Evolutionary conservation across 1,284 basidiomycete species (phyloP), one percentile per base, ranked within the genome.

Genomic region (Cryptococcus sp.): DNA sequence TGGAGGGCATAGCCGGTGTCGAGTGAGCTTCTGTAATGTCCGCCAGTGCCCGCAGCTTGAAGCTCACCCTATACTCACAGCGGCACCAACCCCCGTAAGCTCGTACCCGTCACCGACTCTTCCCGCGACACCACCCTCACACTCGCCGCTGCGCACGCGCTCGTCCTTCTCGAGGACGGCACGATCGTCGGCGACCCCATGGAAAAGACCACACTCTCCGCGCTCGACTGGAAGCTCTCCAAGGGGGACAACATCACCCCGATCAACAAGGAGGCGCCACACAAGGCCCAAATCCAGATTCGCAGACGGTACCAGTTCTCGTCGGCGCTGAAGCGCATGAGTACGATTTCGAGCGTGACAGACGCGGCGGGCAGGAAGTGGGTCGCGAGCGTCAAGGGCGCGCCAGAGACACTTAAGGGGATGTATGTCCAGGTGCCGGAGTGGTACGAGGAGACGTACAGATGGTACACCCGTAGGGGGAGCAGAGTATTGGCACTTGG

Each of bases 121-220:
- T 80, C 83, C 2, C 82, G 84, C 48, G 86, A 92, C 62, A 97
- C 95, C 0, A 90, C 86, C 2, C 80, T 91, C 0, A 91, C 91
- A 55, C 84, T 99, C 13, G 95, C 95, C 44, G 87, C 91, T 7
- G 94, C 96, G 0, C 96, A 99, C 71, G 94, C 96, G 0, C 81
- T 99, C 3, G 95, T 98, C 20, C 82, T 91, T 51, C 82, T 99
- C 39, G 93, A 97, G 49, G 82, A 83, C 69, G 95, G 92, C 4
- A 87, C 86, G 1, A 81, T 96, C 38, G 94, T 98, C 37, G 96
- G 95, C 15, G 96, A 99, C 73, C 95, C 96, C 0, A 99, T 99
- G 95, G 95, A 99, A 77, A 95, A 95, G 79, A 95, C 91, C 0
- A 95, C 95, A 0, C 80, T 98, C 16, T 90, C 93, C 63, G 88